Percentiles rank a stretch among this genome's conserved stretches.
phyloP scores from a whole-genome alignment of 1,284 basidiomycete genomes.

The Cutaneotrichosporon sp. region DNA sequence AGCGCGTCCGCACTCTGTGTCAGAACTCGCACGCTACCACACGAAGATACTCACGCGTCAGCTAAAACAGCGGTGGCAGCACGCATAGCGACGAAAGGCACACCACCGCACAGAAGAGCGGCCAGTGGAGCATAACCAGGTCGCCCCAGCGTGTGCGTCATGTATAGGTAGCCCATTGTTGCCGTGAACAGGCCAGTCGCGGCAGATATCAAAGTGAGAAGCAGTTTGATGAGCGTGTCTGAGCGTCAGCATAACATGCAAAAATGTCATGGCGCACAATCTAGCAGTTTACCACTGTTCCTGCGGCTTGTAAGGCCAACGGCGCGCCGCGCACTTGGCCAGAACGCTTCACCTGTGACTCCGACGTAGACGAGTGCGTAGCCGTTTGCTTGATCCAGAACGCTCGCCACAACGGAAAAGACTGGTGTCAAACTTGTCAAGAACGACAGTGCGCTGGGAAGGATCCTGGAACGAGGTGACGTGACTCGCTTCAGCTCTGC shows the following conservation, averaged over 20 bases:
- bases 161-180: slow-evolving; percentile 76
- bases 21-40: background rate
- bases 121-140: slow-evolving; percentile 72
- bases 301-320: slow-evolving; percentile 49
- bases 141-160: slow-evolving; percentile 72
- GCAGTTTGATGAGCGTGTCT: slow-evolving; percentile 62
- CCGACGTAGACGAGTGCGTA: slow-evolving; percentile 81
- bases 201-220: slow-evolving; percentile 62
- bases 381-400: slow-evolving; percentile 69
- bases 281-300: slow-evolving; percentile 42
- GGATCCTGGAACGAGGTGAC: slow-evolving; percentile 31
- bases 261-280: slow-evolving; percentile 32
- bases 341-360: slow-evolving; percentile 77
- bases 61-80: slow-evolving; percentile 76
- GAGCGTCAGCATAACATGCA: slow-evolving; percentile 12
- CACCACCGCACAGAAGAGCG: slow-evolving; percentile 67
- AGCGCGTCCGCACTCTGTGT: slow-evolving; percentile 60
- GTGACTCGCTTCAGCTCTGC: slow-evolving; percentile 36
- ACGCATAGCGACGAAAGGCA: slow-evolving; percentile 73
- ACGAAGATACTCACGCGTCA: slow-evolving; percentile 59
- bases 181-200: slow-evolving; percentile 73
- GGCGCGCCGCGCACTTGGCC: slow-evolving; percentile 66
- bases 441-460: slow-evolving; percentile 47
- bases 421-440: slow-evolving; percentile 49
- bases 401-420: slow-evolving; percentile 53